Conservation (phyloP, 2,329 filamentous ascomycete genomes). For the Exophiala spinifera region DNA sequence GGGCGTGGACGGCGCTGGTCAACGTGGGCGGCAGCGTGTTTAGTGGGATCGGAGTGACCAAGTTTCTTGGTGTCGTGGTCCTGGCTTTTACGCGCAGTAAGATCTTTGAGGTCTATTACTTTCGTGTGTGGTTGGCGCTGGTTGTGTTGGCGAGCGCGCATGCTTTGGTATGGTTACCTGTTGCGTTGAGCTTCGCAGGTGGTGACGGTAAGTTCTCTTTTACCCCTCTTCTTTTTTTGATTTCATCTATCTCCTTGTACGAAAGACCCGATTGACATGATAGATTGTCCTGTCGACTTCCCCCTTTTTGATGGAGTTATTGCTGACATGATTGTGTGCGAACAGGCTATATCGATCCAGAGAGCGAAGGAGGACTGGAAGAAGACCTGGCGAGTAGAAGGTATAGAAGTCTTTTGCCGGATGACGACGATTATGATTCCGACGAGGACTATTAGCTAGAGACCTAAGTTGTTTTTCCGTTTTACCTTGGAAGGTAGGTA, state of each 20-base stretch:
- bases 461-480: background rate
- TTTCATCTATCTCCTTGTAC: background rate
- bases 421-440: conserved; percentile 75
- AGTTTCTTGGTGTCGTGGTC: conserved; percentile 86
- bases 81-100: conserved; percentile 93
- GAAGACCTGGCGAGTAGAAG: conserved; percentile 79
- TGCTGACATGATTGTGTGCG: conserved; percentile 3
- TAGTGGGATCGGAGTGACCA: conserved; percentile 93
- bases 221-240: too few relatives aligned
- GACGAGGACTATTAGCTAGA: conserved; percentile 43
- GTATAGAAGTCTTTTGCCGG: conserved; percentile 72
- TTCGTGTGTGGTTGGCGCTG: conserved; percentile 90
- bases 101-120: conserved; percentile 99
- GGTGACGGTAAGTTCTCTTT: conserved; percentile 62
- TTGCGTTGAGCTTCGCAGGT: conserved; percentile 79
- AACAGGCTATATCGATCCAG: conserved; percentile 76
- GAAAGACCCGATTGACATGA: too few relatives aligned
- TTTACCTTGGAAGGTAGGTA: too few relatives aligned
- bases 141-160: conserved; percentile 86
- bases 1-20: conserved; percentile 88
- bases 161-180: conserved; percentile 86
- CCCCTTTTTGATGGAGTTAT: too few relatives aligned
- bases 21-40: conserved; percentile 95
- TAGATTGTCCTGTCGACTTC: too few relatives aligned
- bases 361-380: conserved; percentile 82